Evolutionary conservation across 164 flowering plant genomes (phyloP), one percentile per base, ranked within the genome.

Genomic region (Umbilicus rupestris): DNA sequence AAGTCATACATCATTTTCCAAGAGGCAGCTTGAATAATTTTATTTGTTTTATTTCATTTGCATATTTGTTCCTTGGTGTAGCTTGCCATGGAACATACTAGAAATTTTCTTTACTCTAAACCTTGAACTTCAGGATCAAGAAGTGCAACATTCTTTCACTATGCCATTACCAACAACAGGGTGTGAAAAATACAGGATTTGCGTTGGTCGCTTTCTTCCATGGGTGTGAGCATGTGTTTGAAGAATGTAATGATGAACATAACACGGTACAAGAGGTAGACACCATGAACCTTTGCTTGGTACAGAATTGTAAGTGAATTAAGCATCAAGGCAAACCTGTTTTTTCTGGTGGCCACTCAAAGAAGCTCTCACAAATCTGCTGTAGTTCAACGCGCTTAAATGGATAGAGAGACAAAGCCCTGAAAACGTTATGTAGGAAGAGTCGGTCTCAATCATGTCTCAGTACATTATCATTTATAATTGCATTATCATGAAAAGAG

Each of bases 261-360:
- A 45, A 45, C 15, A 45, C 14, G 1, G 3, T 14, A 17, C 19
- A 45, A 45, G 19, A 45, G 49, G 49, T 45, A n/a, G 45, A 11
- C 45, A 45, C 49, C 1, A 15, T 3, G 16, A 45, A 45, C 45
- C 45, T 42, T 42, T 4, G 12, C 14, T 42, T 42, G 45, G 6
- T 8, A 42, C 45, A 45, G n/a, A 45, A 45, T 15, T 15, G 49
- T 15, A 16, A 1, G n/a, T 45, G 0, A 49, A n/a, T n/a, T 50
- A 20, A 22, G 57, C 57, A 20, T 24, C 57, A 20, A 50, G 14
- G 22, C 68, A 14, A 3, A 88, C 98, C 96, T 87, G 93, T 94
- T 80, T 80, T 87, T 67, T 86, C 90, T 62, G 96, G 84, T 69
- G 85, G 78, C 98, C 97, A 94, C 41, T 80, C 86, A 72, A 94